Conservation (phyloP, 495 filamentous ascomycete species). For the Aspergillus incahuasiensis region DNA sequence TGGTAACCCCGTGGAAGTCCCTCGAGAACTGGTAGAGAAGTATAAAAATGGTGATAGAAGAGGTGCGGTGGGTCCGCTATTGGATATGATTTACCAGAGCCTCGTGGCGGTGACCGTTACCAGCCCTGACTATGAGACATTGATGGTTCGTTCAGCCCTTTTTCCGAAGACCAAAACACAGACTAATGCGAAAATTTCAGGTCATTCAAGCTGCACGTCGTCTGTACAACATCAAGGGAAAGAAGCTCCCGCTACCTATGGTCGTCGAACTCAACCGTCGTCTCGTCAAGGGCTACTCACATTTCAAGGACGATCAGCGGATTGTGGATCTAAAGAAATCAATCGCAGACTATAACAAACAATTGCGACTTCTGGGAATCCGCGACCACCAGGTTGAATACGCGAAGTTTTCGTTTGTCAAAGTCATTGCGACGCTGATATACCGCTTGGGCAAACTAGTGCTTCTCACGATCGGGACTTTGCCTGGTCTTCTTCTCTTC, state of each 20-base stretch:
- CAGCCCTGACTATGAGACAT: slow-evolving; percentile 90
- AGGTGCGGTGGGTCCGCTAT: slow-evolving; percentile 72
- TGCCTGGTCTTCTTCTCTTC: slow-evolving; percentile 86
- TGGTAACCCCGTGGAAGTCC: slow-evolving; percentile 79
- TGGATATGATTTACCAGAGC: slow-evolving; percentile 81
- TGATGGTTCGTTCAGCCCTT: slow-evolving; percentile 63
- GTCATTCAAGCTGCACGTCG: slow-evolving; percentile 89
- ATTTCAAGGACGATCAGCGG: slow-evolving; percentile 86
- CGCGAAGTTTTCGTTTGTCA: slow-evolving; percentile 71
- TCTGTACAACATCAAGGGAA: slow-evolving; percentile 89
- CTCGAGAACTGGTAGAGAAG: slow-evolving; percentile 73
- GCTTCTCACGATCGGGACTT: slow-evolving; percentile 70
- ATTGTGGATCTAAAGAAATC: slow-evolving; percentile 74
- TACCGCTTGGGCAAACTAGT: slow-evolving; percentile 75
- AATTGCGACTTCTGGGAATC: slow-evolving; percentile 78
- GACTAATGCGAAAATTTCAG: slow-evolving; percentile 40
- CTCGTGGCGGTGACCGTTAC: slow-evolving; percentile 89
- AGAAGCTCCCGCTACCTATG: slow-evolving; percentile 88
- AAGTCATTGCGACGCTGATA: slow-evolving; percentile 69
- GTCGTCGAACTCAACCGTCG: slow-evolving; percentile 95
- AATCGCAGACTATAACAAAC: slow-evolving; percentile 82
- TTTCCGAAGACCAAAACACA: not conserved
- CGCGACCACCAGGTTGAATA: slow-evolving; percentile 96
- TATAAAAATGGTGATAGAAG: slow-evolving; percentile 79
- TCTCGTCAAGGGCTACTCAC: slow-evolving; percentile 84